A percentile compares a stretch with the other conserved stretches of the same genome.
phyloP scores from a whole-genome alignment of 495 filamentous ascomycete genomes.

The Penicillium macrosclerotiorum region DNA sequence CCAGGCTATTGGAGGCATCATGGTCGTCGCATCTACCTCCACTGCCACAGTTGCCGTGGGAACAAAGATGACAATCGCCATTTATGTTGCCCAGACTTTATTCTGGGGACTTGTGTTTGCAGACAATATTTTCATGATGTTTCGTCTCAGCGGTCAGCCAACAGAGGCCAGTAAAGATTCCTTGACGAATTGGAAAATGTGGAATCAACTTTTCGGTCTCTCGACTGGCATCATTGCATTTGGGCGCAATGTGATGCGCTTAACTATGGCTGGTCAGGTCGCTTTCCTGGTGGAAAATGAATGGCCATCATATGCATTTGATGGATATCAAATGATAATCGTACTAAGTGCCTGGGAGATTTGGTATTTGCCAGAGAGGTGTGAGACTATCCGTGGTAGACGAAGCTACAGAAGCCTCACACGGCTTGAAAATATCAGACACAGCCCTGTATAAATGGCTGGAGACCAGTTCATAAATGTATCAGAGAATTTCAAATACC shows the following conservation, averaged over 20 bases:
- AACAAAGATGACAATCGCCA: slow-evolving; percentile 4
- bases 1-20: slow-evolving; percentile 1
- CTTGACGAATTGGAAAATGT: slow-evolving; percentile 1
- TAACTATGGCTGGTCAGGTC: slow-evolving; percentile 6
- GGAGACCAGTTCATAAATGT: no score
- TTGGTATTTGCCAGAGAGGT: slow-evolving; percentile 6
- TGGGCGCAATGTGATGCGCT: slow-evolving; percentile 10
- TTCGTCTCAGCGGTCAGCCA: background rate
- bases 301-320: slow-evolving; percentile 13
- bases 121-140: slow-evolving; percentile 6
- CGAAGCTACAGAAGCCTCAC: background rate
- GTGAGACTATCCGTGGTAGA: background rate
- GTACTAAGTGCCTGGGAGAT: slow-evolving; percentile 8
- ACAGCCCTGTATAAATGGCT: no score
- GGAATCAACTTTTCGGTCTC: slow-evolving; percentile 10
- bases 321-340: slow-evolving; percentile 8
- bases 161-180: background rate
- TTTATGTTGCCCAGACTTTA: slow-evolving; percentile 3
- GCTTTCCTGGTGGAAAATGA: slow-evolving; percentile 7
- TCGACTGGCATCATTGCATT: slow-evolving; percentile 3
- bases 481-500: no score
- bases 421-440: slow-evolving; percentile 1
- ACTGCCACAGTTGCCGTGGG: background rate
- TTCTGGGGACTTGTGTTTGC: slow-evolving; percentile 5
- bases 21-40: background rate